These are phyloP conservation scores for Phylloporus sp. DNA, from an alignment of 768 basidiomycete species.

Conservation along the genomic window DNA sequence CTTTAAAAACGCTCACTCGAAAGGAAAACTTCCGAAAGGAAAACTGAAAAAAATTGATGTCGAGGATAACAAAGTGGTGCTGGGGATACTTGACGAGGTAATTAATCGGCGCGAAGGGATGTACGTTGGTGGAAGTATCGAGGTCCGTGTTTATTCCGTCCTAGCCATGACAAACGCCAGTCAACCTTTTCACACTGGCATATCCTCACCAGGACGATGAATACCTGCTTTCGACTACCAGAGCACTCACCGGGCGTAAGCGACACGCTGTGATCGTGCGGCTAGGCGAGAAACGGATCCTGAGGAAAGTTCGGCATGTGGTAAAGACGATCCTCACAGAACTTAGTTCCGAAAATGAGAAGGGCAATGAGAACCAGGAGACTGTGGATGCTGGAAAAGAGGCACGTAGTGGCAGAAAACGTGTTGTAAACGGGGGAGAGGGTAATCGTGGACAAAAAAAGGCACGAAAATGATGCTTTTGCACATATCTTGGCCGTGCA, in stretches of 20 bases:
- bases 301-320: slow-evolving; percentile 33
- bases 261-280: slow-evolving; percentile 69
- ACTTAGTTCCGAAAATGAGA: neutral
- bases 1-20: slow-evolving; percentile 56
- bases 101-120: slow-evolving; percentile 49
- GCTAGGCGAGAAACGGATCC: slow-evolving; percentile 74
- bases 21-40: slow-evolving; percentile 73
- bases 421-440: slow-evolving; percentile 3
- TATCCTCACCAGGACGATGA: slow-evolving; percentile 46
- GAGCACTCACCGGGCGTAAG: slow-evolving; percentile 41
- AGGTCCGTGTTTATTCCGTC: slow-evolving; percentile 32
- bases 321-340: slow-evolving; percentile 8
- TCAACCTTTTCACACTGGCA: neutral
- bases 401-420: slow-evolving; percentile 12
- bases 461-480: slow-evolving; percentile 13
- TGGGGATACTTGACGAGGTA: slow-evolving; percentile 47
- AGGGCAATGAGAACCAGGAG: neutral
- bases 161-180: neutral
- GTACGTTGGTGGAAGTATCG: slow-evolving; percentile 32
- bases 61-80: slow-evolving; percentile 23
- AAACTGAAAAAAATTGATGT: slow-evolving; percentile 29
- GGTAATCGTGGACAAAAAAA: slow-evolving; percentile 16
- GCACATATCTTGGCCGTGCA: neutral
- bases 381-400: neutral
- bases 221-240: slow-evolving; percentile 28